Base-by-base conservation (phyloP, 139 green algal genomes). In the Tetraselmis striata region DNA sequence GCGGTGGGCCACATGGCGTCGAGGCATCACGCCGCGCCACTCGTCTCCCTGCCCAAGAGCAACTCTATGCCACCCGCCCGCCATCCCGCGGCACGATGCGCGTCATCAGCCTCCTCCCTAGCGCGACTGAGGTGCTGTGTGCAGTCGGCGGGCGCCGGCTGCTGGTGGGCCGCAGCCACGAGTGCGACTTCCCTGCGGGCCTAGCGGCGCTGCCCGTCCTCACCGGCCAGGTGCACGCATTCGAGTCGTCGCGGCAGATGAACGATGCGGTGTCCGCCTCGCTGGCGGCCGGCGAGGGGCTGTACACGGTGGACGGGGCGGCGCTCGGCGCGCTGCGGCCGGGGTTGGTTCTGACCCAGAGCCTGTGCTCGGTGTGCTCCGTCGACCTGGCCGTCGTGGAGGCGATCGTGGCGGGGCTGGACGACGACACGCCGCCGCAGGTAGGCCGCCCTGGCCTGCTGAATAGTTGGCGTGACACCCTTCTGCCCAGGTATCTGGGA, bases 301-400 rank as follows among this genome's bases (percentile, higher is more conserved):
- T 95, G 29, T 95, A 95, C 79, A 83, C 80, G 24, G 59, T 95
- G 1, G 85, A 94, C 30, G 75, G 31, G 0, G 77, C 86, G 45
- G 32, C 83, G 28, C 75, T 93, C 58, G 45, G 81, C 28, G 26
- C 78, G 25, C 81, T 94, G 25, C 22, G 27, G 29, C 93, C 93
- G 25, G 87, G 94, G 59, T 83, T 93, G 30, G 89, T 95, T 76
- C 31, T 96, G 1, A 95, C 91, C 1, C 92, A 94, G 86, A 86
- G 79, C 26, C 82, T 95, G 2, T 95, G 92, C 82, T 80, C 81
- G 27, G 92, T 95, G 23, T 94, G 90, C 85, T 85, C 77, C 29
- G 90, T 95, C 1, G 89, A 94, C 80, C 80, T 89, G 23, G 75
- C 77, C 31, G 79, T 93, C n/a, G 91, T 96, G 2, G 22, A 90